phyloP scores from a whole-genome alignment of 179 eudicot genomes.

The Spinacia oleracea region DNA sequence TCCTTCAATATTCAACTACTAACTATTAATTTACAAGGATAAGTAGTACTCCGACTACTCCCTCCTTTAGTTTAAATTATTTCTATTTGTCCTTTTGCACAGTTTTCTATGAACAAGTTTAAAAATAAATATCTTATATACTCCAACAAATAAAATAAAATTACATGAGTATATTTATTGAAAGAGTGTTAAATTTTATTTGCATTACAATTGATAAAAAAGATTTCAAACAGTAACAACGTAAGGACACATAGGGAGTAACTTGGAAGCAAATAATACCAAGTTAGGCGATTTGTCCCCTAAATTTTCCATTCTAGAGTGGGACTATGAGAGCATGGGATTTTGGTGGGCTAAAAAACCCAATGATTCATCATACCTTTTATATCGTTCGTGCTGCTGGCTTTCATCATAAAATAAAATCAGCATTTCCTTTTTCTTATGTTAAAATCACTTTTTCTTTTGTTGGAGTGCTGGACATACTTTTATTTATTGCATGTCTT shows the following conservation, averaged over 20 bases:
- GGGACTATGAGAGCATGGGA: conserved; percentile 17
- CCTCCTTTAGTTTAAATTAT: no score
- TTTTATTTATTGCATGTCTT: conserved; percentile 7
- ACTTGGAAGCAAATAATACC: conserved; percentile 3
- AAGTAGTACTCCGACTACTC: not conserved
- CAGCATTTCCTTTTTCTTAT: conserved; percentile 13
- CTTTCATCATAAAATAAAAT: conserved; percentile 6
- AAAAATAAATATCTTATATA: no score
- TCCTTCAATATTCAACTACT: not conserved
- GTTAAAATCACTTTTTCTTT: conserved; percentile 15
- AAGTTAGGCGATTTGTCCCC: conserved; percentile 1
- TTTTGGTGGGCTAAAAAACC: conserved; percentile 11
- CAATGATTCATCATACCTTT: conserved; percentile 1
- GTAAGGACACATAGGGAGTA: not conserved
- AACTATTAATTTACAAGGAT: not conserved
- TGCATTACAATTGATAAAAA: no score
- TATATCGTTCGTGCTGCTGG: not conserved
- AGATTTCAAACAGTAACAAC: no score
- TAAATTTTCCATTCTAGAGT: conserved; percentile 13
- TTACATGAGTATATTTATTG: no score
- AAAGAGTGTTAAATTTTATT: no score
- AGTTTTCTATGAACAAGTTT: no score
- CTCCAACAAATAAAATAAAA: no score
- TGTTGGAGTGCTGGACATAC: conserved; percentile 13
- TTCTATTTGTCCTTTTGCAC: no score